Percentiles rank a stretch among this genome's conserved stretches.
Conservation (phyloP, 306 rosid species). For the Potentilla sterilis region DNA sequence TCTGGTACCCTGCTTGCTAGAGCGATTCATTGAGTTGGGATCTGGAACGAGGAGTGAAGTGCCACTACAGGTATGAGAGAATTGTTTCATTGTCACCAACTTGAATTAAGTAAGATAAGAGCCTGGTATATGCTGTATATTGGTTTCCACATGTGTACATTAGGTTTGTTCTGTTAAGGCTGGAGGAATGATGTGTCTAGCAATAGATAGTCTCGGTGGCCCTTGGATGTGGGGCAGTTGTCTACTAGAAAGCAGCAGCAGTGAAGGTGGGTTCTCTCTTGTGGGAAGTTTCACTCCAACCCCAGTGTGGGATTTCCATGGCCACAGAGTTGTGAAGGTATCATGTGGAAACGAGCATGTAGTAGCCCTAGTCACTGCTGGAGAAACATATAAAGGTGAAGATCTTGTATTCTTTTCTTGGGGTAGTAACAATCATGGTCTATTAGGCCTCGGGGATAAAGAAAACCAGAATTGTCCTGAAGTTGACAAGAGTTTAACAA, state of each 20-base stretch:
- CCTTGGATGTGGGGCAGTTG: conserved; percentile 92
- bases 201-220: conserved; percentile 61
- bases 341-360: conserved; percentile 91
- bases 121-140: conserved; percentile 11
- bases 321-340: conserved; percentile 72
- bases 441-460: conserved; percentile 77
- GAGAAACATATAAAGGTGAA: conserved; percentile 51
- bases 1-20: conserved; percentile 53
- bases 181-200: conserved; percentile 90
- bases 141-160: conserved; percentile 6
- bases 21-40: conserved; percentile 44
- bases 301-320: conserved; percentile 70
- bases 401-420: conserved; percentile 77
- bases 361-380: conserved; percentile 57
- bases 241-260: conserved; percentile 48
- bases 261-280: conserved; percentile 45
- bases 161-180: conserved; percentile 76
- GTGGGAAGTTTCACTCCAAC: conserved; percentile 60
- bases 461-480: conserved; percentile 59
- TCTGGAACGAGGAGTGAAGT: conserved; percentile 42
- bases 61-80: conserved; percentile 48
- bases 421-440: conserved; percentile 79
- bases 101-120: conserved; percentile 9
- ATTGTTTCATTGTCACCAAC: conserved; percentile 1
- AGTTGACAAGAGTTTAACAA: conserved; percentile 41